phyloP scores from a whole-genome alignment of 129 eudicot species.

The Artemisia tridentata region DNA sequence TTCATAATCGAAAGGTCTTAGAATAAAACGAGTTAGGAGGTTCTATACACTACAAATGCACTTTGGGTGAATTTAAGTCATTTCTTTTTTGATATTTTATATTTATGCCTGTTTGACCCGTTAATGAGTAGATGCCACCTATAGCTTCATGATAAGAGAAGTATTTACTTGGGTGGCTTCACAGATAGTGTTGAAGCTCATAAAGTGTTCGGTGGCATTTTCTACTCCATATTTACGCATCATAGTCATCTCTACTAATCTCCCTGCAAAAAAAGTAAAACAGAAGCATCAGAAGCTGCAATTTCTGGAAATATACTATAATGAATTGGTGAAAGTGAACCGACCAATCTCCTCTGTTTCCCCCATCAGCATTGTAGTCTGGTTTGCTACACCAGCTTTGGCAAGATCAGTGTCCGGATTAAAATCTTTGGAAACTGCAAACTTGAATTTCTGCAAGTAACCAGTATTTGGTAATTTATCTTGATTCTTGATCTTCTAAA shows the following conservation, averaged over 20 bases:
- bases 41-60: neutral
- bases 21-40: neutral
- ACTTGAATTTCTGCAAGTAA: conserved; percentile 73
- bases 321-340: conserved; percentile 19
- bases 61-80: neutral
- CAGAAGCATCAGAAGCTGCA: conserved; percentile 5
- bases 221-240: conserved; percentile 82
- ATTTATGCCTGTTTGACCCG: neutral
- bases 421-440: conserved; percentile 70
- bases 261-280: conserved; percentile 43
- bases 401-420: conserved; percentile 84
- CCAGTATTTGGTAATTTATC: neutral
- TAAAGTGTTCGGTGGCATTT: conserved; percentile 69
- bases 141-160: neutral
- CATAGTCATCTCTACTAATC: conserved; percentile 76
- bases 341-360: conserved; percentile 89
- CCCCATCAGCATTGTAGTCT: conserved; percentile 90
- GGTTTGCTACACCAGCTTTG: conserved; percentile 85
- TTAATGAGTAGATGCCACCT: neutral
- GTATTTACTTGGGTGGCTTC: conserved; percentile 82
- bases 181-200: conserved; percentile 89
- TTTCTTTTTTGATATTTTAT: neutral
- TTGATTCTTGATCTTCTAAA: neutral
- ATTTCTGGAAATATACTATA: conserved; percentile 5
- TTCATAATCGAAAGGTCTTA: too few species aligned